Conservation (phyloP, 2,329 filamentous ascomycete species). For the Penicillium rolfsii region DNA sequence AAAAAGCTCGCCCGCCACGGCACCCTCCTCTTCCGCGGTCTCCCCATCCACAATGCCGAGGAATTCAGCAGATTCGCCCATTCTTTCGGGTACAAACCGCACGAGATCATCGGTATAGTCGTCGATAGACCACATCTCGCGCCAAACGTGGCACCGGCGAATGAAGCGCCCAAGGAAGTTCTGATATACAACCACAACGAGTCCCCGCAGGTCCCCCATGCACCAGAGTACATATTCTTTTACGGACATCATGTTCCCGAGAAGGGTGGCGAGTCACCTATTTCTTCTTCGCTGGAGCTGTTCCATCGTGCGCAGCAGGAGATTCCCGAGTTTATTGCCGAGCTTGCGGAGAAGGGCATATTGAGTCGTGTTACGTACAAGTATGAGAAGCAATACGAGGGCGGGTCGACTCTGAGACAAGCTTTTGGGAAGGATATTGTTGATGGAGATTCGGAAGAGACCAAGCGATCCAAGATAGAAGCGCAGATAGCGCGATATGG, state of each 20-base stretch:
- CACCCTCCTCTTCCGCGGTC: constrained; percentile 51
- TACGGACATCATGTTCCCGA: constrained; percentile 47
- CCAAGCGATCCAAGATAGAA: constrained; percentile 50
- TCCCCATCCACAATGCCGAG: constrained; percentile 50
- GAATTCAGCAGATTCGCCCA: constrained; percentile 56
- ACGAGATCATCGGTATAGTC: constrained; percentile 57
- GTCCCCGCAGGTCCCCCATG: constrained; percentile 55
- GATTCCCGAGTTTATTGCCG: constrained; percentile 52
- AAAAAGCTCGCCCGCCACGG: constrained; percentile 51
- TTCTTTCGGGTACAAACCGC: constrained; percentile 53
- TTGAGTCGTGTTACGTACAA: constrained; percentile 50
- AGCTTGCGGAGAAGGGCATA: constrained; percentile 51
- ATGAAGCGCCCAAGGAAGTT: constrained; percentile 54
- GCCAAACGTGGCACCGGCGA: constrained; percentile 53
- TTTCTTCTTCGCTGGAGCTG: constrained; percentile 54
- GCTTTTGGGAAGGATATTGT: constrained; percentile 54
- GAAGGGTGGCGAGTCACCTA: constrained; percentile 49
- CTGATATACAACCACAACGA: constrained; percentile 58
- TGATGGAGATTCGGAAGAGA: constrained; percentile 50
- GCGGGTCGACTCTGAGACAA: constrained; percentile 52
- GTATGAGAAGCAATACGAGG: constrained; percentile 48
- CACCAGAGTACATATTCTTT: constrained; percentile 57
- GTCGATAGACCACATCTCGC: constrained; percentile 51
- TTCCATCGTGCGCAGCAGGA: constrained; percentile 51
- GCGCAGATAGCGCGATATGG: constrained; percentile 54